phyloP scores from a whole-genome alignment of 352 stramenopile species.

The Phytophthora vignae region DNA sequence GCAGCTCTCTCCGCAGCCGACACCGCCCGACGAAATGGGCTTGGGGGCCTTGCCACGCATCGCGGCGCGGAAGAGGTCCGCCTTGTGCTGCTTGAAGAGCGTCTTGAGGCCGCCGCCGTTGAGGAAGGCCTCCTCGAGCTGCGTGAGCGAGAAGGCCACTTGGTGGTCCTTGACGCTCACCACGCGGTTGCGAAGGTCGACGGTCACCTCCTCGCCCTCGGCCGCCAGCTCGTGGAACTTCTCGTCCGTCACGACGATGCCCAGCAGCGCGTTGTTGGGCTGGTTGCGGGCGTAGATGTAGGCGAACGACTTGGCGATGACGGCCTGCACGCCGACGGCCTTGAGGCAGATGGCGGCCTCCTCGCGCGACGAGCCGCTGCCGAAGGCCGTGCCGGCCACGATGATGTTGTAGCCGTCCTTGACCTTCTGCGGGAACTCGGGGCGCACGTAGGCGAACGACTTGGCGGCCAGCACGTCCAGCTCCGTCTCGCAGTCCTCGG shows the following conservation, averaged over 20 bases:
- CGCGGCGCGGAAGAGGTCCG: constrained; percentile 82
- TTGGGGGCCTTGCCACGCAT: constrained; percentile 76
- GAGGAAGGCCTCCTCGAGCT: constrained; percentile 84
- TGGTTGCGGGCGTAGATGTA: constrained; percentile 90
- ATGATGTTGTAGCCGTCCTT: constrained; percentile 84
- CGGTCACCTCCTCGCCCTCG: constrained; percentile 72
- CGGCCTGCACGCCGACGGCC: constrained; percentile 77
- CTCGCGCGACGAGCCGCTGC: constrained; percentile 80
- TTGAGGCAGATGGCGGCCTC: constrained; percentile 86
- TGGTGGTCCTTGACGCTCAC: constrained; percentile 69
- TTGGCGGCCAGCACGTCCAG: constrained; percentile 82
- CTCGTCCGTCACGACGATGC: constrained; percentile 84
- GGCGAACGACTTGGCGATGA: constrained; percentile 88
- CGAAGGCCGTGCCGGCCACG: constrained; percentile 77
- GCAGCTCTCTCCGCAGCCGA: constrained; percentile 59
- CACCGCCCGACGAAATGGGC: constrained; percentile 61
- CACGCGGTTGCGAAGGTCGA: constrained; percentile 74
- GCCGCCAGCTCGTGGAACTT: constrained; percentile 78
- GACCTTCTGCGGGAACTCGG: constrained; percentile 80
- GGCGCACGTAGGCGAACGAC: constrained; percentile 83
- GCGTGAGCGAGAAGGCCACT: constrained; percentile 76
- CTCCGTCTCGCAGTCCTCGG: constrained; percentile 78
- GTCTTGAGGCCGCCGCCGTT: constrained; percentile 79
- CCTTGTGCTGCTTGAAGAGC: constrained; percentile 87
- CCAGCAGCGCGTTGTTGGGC: constrained; percentile 84